Evolutionary conservation across 2,329 filamentous ascomycete genomes (phyloP).

Genomic region (Phyllosticta citriasiana): DNA sequence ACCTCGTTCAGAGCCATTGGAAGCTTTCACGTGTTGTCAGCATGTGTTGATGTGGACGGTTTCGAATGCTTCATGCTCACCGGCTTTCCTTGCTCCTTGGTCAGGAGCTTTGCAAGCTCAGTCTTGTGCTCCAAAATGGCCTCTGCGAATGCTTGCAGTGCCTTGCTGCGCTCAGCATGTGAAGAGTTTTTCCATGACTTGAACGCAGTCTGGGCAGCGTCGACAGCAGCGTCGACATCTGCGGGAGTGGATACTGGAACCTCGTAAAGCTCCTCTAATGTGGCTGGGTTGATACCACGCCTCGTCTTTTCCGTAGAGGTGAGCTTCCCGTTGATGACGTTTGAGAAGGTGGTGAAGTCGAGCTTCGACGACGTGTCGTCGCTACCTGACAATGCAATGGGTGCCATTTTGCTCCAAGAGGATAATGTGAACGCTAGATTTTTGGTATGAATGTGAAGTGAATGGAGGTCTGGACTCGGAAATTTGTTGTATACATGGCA

Average conservation of each 20-base stretch:
- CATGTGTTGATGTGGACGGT: not conserved
- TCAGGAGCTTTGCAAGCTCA: constrained; percentile 17
- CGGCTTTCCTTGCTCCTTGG: constrained; percentile 20
- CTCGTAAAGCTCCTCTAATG: constrained; percentile 33
- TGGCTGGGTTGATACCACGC: constrained; percentile 41
- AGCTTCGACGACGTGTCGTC: not conserved
- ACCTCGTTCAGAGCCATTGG: constrained; percentile 16
- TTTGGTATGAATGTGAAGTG: not conserved
- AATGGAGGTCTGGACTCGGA: not conserved
- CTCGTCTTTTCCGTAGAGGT: constrained; percentile 32
- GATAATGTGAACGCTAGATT: not conserved
- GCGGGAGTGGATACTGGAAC: constrained; percentile 37
- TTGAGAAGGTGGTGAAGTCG: constrained; percentile 17
- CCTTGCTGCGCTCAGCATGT: constrained; percentile 15
- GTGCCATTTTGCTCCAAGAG: not conserved
- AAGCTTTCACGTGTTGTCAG: constrained; percentile 4
- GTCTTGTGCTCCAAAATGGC: constrained; percentile 12
- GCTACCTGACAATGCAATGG: not conserved
- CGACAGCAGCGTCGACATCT: constrained; percentile 41
- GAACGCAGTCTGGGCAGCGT: constrained; percentile 34
- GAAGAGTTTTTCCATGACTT: constrained; percentile 30
- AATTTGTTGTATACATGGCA: not conserved
- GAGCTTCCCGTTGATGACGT: constrained; percentile 41
- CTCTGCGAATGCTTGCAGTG: constrained; percentile 16
- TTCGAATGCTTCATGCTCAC: not conserved